These are phyloP conservation scores for Grosmannia serpens DNA, from an alignment of 2,329 filamentous ascomycete species.

Conservation along the genomic window DNA sequence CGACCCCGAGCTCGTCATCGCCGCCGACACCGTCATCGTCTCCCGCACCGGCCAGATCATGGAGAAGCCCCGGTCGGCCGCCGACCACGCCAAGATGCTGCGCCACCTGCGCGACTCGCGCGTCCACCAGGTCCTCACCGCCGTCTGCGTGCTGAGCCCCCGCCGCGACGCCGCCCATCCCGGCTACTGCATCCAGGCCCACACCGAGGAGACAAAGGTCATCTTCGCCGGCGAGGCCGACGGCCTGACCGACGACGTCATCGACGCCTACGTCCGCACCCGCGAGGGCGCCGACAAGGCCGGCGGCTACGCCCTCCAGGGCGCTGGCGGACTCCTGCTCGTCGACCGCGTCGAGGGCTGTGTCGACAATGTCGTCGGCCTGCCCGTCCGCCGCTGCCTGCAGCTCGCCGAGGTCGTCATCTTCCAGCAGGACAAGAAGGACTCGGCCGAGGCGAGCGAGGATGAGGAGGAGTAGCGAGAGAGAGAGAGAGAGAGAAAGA, in stretches of 20 bases:
- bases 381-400: conserved; percentile 70
- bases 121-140: conserved; percentile 74
- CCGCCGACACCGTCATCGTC: conserved; percentile 85
- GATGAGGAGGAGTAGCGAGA: conserved; percentile 19
- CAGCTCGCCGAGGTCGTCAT: conserved; percentile 82
- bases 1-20: conserved; percentile 76
- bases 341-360: conserved; percentile 82
- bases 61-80: conserved; percentile 79
- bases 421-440: conserved; percentile 57
- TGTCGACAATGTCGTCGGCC: conserved; percentile 87
- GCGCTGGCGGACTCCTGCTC: conserved; percentile 71
- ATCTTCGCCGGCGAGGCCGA: conserved; percentile 58
- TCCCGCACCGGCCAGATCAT: conserved; percentile 64
- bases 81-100: conserved; percentile 75
- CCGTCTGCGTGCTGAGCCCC: conserved; percentile 73
- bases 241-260: conserved; percentile 63
- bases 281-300: conserved; percentile 93
- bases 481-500: background rate
- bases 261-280: conserved; percentile 68
- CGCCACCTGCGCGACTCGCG: conserved; percentile 66
- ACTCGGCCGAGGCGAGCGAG: conserved; percentile 30
- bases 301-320: conserved; percentile 90
- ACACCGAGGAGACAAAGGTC: conserved; percentile 88
- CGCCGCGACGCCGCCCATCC: conserved; percentile 69
- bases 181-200: conserved; percentile 70